phyloP scores from a whole-genome alignment of 441 rosid genomes.

The Omphalea diandra region DNA sequence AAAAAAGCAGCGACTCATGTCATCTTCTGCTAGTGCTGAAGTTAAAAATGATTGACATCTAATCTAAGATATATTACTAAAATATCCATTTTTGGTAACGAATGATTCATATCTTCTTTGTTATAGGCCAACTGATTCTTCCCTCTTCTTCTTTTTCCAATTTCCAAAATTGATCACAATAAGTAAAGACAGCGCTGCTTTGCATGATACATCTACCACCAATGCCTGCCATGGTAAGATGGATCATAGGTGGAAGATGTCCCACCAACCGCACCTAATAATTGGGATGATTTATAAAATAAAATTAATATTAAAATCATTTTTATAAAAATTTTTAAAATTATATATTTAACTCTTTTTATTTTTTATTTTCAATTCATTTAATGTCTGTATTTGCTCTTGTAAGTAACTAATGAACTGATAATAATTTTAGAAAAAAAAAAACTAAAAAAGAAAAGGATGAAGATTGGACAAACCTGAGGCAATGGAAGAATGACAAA shows the following conservation, averaged over 20 bases:
- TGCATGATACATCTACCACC: background rate
- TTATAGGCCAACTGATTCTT: background rate
- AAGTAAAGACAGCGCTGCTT: background rate
- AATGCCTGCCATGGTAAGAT: background rate
- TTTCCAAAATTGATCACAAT: background rate
- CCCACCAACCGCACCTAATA: background rate
- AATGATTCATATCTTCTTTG: background rate
- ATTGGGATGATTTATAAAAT: too few relatives aligned
- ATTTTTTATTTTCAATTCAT: too few relatives aligned
- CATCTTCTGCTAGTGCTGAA: too few relatives aligned
- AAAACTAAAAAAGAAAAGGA: background rate
- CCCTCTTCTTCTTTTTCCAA: background rate
- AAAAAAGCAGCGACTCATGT: too few relatives aligned
- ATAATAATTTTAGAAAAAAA: background rate
- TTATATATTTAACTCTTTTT: too few relatives aligned
- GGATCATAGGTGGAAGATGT: background rate
- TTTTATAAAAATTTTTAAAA: too few relatives aligned
- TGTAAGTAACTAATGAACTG: too few relatives aligned
- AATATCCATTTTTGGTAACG: background rate
- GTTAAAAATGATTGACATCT: too few relatives aligned
- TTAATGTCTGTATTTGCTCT: too few relatives aligned
- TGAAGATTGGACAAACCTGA: slow-evolving; percentile 44
- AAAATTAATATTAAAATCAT: background rate
- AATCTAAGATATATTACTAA: too few relatives aligned
- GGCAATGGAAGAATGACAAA: slow-evolving; percentile 73